phyloP scores from a whole-genome alignment of 2,329 filamentous ascomycete genomes.

The Hypocreales sp. region DNA sequence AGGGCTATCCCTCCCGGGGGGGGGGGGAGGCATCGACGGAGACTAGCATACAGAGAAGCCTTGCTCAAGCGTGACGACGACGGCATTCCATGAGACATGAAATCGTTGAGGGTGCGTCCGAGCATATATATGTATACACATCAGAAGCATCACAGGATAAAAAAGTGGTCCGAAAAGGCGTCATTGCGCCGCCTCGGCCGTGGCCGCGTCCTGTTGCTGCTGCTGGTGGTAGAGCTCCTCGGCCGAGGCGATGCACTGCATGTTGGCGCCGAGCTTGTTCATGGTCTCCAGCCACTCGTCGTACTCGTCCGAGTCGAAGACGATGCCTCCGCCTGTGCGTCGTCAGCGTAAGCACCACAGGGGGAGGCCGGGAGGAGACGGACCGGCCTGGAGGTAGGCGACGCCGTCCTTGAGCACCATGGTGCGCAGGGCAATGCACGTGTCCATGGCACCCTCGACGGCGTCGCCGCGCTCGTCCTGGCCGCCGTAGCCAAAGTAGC shows the following conservation, averaged over 20 bases:
- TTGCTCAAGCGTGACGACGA: background rate
- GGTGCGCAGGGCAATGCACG: constrained; percentile 64
- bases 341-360: too few species aligned
- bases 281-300: constrained; percentile 91
- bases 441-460: constrained; percentile 81
- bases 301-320: constrained; percentile 83
- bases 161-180: too few species aligned
- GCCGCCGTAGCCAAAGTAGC: constrained; percentile 83
- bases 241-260: constrained; percentile 72
- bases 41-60: too few species aligned
- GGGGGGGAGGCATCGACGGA: background rate
- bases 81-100: constrained; percentile 1
- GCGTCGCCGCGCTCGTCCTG: constrained; percentile 47
- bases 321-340: constrained; percentile 76
- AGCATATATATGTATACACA: too few species aligned
- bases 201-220: constrained; percentile 9
- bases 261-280: constrained; percentile 88
- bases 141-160: too few species aligned
- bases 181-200: too few species aligned
- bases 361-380: too few species aligned
- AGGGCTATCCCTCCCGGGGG: background rate
- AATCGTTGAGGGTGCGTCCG: background rate
- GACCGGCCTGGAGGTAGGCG: constrained; percentile 74
- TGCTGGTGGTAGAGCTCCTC: constrained; percentile 45
- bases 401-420: constrained; percentile 89